Conservation (phyloP, 2,329 filamentous ascomycete species). For the Neoarthrinium moseri region DNA sequence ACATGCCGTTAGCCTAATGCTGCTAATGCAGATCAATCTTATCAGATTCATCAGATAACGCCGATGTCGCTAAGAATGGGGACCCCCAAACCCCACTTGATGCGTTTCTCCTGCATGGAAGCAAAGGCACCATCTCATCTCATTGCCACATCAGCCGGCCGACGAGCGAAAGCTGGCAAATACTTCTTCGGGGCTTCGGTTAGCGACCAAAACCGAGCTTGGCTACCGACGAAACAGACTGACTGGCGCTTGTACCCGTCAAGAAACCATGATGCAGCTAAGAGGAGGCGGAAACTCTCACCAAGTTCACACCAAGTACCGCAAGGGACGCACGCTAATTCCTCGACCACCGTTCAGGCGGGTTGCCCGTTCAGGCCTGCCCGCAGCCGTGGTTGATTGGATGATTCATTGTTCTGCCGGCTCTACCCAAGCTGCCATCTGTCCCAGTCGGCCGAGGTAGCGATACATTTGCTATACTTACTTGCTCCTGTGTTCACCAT, state of each 20-base stretch:
- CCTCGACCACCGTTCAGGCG: too few species aligned
- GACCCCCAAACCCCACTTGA: constrained; percentile 17
- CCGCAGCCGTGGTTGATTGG: too few species aligned
- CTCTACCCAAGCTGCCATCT: constrained; percentile 3
- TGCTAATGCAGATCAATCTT: constrained; percentile 40
- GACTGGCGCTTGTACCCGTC: not conserved
- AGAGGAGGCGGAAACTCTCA: not conserved
- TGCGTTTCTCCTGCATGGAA: constrained; percentile 17
- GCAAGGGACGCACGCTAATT: not conserved
- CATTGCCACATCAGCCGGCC: constrained; percentile 9
- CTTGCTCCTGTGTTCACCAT: too few species aligned
- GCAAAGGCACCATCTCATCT: constrained; percentile 5
- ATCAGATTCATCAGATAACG: constrained; percentile 53
- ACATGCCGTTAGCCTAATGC: not conserved
- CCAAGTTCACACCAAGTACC: not conserved
- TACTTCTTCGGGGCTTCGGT: not conserved
- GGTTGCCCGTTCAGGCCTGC: not conserved
- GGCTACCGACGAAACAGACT: not conserved
- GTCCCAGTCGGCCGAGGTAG: too few species aligned
- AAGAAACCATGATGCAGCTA: not conserved
- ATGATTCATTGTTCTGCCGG: too few species aligned
- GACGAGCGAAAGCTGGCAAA: too few species aligned
- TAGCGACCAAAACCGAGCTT: not conserved
- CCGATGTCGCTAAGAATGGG: constrained; percentile 38
- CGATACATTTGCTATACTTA: too few species aligned